Evolutionary conservation across 2,329 filamentous ascomycete genomes (phyloP).

Genomic region (Anthostomella pinea): DNA sequence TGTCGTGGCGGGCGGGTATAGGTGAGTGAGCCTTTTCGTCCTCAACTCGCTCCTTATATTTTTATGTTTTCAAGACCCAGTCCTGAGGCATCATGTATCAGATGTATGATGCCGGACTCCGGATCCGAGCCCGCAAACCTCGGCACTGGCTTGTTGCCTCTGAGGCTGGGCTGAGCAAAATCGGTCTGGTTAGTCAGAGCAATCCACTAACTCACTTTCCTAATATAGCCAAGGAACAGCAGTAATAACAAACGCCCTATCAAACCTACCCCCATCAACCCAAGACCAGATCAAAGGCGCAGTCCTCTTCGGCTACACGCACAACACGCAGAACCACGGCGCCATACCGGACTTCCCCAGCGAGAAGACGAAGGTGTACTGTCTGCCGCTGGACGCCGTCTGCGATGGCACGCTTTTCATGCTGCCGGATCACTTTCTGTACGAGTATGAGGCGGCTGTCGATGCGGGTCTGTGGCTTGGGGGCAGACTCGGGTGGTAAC

Average conservation of each 20-base stretch:
- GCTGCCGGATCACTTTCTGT: constrained; percentile 14
- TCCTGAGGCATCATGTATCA: too few relatives aligned
- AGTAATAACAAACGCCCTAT: constrained; percentile 29
- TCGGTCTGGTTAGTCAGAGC: neutral
- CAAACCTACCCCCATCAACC: constrained; percentile 13
- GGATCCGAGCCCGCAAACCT: too few relatives aligned
- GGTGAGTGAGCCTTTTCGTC: too few relatives aligned
- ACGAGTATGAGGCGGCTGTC: constrained; percentile 4
- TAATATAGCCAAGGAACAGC: constrained; percentile 25
- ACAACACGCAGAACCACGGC: constrained; percentile 20
- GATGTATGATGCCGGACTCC: too few relatives aligned
- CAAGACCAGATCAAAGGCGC: constrained; percentile 25
- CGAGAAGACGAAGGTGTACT: constrained; percentile 17
- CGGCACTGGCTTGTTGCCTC: too few relatives aligned
- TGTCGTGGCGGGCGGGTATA: constrained; percentile 27
- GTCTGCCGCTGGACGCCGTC: constrained; percentile 17
- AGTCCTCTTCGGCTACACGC: constrained; percentile 29
- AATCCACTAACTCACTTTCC: neutral
- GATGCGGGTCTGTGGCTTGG: constrained; percentile 1
- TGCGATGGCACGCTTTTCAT: constrained; percentile 18
- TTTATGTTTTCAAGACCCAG: too few relatives aligned
- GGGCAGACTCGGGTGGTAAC: neutral
- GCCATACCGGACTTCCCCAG: constrained; percentile 18
- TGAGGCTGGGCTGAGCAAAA: too few relatives aligned
- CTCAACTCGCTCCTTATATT: too few relatives aligned